Conservation (phyloP, 768 basidiomycete genomes). For the Russula griseocarnosa region DNA sequence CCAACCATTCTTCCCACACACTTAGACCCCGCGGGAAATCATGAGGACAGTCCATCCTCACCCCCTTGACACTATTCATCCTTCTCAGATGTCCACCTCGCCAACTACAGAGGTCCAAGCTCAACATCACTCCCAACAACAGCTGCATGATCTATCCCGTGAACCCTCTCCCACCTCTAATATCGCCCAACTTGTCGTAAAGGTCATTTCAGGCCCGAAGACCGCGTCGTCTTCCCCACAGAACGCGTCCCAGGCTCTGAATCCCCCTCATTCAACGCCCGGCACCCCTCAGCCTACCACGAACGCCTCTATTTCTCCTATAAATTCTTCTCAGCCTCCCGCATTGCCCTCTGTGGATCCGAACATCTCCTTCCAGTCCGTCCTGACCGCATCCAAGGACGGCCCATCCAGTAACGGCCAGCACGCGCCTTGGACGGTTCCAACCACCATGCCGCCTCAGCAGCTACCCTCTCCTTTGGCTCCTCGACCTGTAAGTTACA, state of each 20-base stretch:
- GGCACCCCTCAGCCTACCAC: constrained; percentile 35
- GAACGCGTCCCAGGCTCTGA: constrained; percentile 39
- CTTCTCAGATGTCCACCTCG: constrained; percentile 28
- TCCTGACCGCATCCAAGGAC: constrained; percentile 29
- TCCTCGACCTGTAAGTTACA: constrained; percentile 24
- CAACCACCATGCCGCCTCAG: constrained; percentile 15
- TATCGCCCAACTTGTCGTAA: constrained; percentile 29
- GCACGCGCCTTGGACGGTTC: constrained; percentile 29
- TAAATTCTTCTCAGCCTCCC: constrained; percentile 31
- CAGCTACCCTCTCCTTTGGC: constrained; percentile 23
- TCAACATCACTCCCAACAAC: constrained; percentile 24
- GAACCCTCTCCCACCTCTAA: constrained; percentile 26
- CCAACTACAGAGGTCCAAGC: constrained; percentile 23
- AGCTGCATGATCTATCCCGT: constrained; percentile 22
- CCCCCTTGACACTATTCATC: constrained; percentile 41
- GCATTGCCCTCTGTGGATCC: constrained; percentile 22
- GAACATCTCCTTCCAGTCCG: constrained; percentile 31
- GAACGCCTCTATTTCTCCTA: constrained; percentile 36
- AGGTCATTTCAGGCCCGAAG: constrained; percentile 26
- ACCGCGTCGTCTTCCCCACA: constrained; percentile 32
- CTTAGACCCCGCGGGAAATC: constrained; percentile 39
- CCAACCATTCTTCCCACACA: constrained; percentile 47
- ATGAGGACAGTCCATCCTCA: constrained; percentile 47
- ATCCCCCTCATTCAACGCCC: constrained; percentile 29
- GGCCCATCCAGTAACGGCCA: constrained; percentile 25